These are phyloP conservation scores for Podila epicladia DNA, from an alignment of 192 early-diverging fungal genomes.

Conservation along the genomic window DNA sequence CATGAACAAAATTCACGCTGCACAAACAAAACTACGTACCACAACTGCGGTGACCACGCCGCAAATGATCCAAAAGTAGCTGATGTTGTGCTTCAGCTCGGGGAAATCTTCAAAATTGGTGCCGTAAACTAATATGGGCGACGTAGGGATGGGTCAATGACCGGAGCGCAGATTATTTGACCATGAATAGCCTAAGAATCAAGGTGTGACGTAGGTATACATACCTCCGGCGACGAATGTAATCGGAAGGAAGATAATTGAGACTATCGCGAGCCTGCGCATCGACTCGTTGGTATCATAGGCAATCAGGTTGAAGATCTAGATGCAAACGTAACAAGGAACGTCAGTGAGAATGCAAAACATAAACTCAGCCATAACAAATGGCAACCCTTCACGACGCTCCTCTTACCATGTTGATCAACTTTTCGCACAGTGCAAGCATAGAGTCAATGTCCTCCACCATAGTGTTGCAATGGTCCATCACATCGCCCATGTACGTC, in stretches of 20 bases:
- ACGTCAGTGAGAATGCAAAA: not conserved
- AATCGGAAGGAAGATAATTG: conserved; percentile 62
- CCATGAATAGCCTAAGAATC: not conserved
- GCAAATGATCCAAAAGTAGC: conserved; percentile 54
- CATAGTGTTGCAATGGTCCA: conserved; percentile 61
- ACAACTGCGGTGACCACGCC: conserved; percentile 29
- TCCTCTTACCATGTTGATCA: conserved; percentile 58
- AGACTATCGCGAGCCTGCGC: conserved; percentile 41
- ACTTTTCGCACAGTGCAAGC: conserved; percentile 48
- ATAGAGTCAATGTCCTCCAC: conserved; percentile 61
- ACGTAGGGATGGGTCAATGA: not conserved
- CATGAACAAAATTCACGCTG: not conserved
- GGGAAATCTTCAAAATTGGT: conserved; percentile 63
- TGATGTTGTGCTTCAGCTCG: conserved; percentile 28
- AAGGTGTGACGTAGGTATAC: not conserved
- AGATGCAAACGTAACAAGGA: not conserved
- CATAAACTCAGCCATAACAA: not conserved
- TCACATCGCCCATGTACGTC: conserved; percentile 60
- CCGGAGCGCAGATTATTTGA: not conserved
- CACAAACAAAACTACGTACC: not conserved
- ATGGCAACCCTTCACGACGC: not conserved
- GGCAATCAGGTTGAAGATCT: conserved; percentile 59
- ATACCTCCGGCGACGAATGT: conserved; percentile 65
- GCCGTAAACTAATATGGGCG: conserved; percentile 39
- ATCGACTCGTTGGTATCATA: conserved; percentile 60